Conservation (phyloP, 148 eudicot genomes). For the Silene latifolia region DNA sequence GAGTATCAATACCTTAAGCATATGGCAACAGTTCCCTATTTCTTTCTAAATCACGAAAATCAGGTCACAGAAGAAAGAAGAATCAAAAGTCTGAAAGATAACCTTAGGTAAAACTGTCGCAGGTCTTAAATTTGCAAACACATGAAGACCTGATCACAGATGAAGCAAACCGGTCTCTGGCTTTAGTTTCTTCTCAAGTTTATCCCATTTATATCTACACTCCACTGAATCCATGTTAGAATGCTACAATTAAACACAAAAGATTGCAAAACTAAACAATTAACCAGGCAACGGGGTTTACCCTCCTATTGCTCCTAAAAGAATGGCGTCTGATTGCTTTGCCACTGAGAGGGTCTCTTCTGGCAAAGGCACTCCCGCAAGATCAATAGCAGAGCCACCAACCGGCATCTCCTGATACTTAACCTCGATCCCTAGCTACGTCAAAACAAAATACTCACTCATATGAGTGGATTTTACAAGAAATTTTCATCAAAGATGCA, state of each 20-base stretch:
- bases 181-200: conserved; percentile 76
- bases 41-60: not conserved
- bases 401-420: not conserved
- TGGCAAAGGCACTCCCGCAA: conserved; percentile 87
- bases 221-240: not conserved
- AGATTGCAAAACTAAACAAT: not conserved
- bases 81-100: conserved; percentile 1
- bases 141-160: conserved; percentile 87
- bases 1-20: not conserved
- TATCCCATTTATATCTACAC: conserved; percentile 89
- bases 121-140: conserved; percentile 95
- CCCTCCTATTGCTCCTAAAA: conserved; percentile 99
- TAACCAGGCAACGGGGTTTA: conserved; percentile 16
- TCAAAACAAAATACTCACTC: conserved; percentile 16
- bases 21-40: not conserved
- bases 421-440: not conserved
- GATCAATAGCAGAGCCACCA: conserved; percentile 57
- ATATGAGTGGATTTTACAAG: conserved; percentile 10
- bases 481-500: not conserved
- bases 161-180: conserved; percentile 98
- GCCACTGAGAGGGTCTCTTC: conserved; percentile 80
- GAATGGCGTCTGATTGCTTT: conserved; percentile 86
- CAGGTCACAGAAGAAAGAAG: not conserved
- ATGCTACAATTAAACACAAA: not conserved
- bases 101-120: conserved; percentile 95